phyloP scores from a whole-genome alignment of 805 yeast species.

The Sugiyamaella qingdaonensis region DNA sequence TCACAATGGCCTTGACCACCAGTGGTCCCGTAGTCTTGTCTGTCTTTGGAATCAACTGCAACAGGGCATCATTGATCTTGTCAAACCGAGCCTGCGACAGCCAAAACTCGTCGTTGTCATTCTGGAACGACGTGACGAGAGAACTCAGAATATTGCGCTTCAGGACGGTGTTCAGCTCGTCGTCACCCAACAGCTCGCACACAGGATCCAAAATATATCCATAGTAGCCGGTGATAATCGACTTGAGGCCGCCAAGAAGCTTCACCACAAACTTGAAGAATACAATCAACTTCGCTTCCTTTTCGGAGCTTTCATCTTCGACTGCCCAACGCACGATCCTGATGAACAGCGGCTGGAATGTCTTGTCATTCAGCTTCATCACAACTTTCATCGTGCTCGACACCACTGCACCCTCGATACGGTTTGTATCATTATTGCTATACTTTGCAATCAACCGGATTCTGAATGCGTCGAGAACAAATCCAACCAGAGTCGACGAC shows the following conservation, averaged over 20 bases:
- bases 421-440: constrained; percentile 68
- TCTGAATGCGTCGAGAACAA: constrained; percentile 68
- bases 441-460: constrained; percentile 55
- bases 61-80: constrained; percentile 55
- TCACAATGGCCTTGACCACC: constrained; percentile 72
- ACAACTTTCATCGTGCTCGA: constrained; percentile 71
- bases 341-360: constrained; percentile 89
- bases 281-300: constrained; percentile 58
- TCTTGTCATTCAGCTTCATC: constrained; percentile 88
- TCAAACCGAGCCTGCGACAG: constrained; percentile 81
- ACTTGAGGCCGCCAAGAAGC: constrained; percentile 75
- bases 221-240: constrained; percentile 83
- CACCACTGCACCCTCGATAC: constrained; percentile 75
- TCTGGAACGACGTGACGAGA: constrained; percentile 73
- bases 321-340: constrained; percentile 87
- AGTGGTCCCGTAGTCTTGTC: constrained; percentile 76
- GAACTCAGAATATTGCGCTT: constrained; percentile 73
- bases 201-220: constrained; percentile 82
- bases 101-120: constrained; percentile 95
- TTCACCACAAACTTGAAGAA: constrained; percentile 84
- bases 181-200: constrained; percentile 49
- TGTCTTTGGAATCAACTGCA: constrained; percentile 60
- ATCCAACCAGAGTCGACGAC: constrained; percentile 61
- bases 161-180: constrained; percentile 48
- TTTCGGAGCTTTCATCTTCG: constrained; percentile 57